Percentiles rank a stretch among this genome's conserved stretches.
Evolutionary conservation across 2,329 filamentous ascomycete species (phyloP).

Genomic region (Ceratocystis huliohia): DNA sequence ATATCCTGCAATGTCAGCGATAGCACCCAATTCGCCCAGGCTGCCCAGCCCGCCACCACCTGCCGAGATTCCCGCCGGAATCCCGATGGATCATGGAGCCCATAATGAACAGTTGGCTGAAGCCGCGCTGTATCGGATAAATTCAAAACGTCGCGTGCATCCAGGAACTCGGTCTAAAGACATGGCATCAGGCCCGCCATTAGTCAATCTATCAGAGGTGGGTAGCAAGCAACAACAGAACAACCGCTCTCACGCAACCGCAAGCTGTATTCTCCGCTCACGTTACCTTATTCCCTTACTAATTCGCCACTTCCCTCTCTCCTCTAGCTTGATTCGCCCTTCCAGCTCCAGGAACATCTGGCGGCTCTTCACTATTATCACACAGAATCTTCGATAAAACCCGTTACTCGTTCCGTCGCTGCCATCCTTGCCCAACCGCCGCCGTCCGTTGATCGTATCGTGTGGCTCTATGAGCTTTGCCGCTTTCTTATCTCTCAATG

Average conservation of each 20-base stretch:
- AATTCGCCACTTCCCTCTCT: neutral
- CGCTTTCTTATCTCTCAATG: conserved; percentile 91
- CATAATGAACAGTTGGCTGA: conserved; percentile 36
- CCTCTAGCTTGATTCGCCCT: conserved; percentile 79
- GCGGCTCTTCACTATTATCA: conserved; percentile 79
- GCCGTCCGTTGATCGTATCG: conserved; percentile 64
- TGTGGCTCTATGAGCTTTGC: conserved; percentile 97
- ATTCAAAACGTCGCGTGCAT: conserved; percentile 71
- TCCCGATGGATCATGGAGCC: conserved; percentile 58
- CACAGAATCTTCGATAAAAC: conserved; percentile 52
- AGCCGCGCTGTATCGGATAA: conserved; percentile 54
- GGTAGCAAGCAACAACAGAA: neutral
- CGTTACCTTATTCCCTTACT: neutral
- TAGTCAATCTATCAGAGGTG: conserved; percentile 76
- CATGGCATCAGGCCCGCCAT: conserved; percentile 82
- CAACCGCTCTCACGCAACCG: too few relatives aligned
- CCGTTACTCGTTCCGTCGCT: conserved; percentile 66
- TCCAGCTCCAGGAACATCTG: conserved; percentile 93
- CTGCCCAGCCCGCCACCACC: conserved; percentile 90
- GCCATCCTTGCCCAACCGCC: conserved; percentile 67
- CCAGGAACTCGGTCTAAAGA: conserved; percentile 84
- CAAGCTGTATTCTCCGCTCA: too few relatives aligned
- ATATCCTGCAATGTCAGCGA: conserved; percentile 34
- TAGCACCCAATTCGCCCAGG: conserved; percentile 69
- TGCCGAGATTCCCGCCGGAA: conserved; percentile 82